These are phyloP conservation scores for Krasilnikovozyma curviuscula DNA, from an alignment of 768 basidiomycete genomes.

Conservation along the genomic window DNA sequence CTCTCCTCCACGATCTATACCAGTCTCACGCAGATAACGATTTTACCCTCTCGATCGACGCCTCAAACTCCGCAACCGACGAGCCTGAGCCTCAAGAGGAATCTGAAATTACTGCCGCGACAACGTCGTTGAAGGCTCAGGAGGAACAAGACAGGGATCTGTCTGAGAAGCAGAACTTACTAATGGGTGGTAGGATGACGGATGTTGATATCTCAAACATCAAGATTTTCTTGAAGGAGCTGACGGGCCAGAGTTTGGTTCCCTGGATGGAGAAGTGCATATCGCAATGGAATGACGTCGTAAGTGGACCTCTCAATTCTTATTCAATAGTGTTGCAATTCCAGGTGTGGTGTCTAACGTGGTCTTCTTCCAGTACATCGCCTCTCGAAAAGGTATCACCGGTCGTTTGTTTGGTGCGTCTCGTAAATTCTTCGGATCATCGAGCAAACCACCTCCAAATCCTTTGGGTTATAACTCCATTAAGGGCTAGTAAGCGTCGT, in stretches of 20 bases:
- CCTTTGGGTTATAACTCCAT: slow-evolving; percentile 22
- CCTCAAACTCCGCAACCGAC: background rate
- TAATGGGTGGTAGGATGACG: slow-evolving; percentile 27
- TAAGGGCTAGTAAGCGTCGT: slow-evolving; percentile 26
- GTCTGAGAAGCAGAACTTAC: no score
- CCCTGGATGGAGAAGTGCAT: slow-evolving; percentile 97
- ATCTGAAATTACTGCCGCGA: background rate
- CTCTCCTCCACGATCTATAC: slow-evolving; percentile 5
- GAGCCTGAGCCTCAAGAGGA: background rate
- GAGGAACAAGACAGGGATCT: background rate
- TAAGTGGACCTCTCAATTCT: slow-evolving; percentile 37
- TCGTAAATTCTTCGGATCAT: slow-evolving; percentile 26
- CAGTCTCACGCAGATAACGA: background rate
- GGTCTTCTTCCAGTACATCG: slow-evolving; percentile 21
- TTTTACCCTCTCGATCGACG: background rate
- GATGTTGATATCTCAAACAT: slow-evolving; percentile 57
- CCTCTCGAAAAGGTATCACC: slow-evolving; percentile 22
- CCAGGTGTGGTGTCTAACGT: slow-evolving; percentile 36
- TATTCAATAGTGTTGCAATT: slow-evolving; percentile 56
- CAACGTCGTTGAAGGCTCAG: background rate
- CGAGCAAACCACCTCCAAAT: background rate
- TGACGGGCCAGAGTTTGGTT: slow-evolving; percentile 67
- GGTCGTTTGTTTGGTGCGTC: slow-evolving; percentile 30
- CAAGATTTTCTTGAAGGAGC: slow-evolving; percentile 63
- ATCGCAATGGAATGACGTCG: slow-evolving; percentile 79